A percentile compares a stretch with the other conserved stretches of the same genome.
These are phyloP conservation scores for Pythium apleroticum DNA, from an alignment of 352 stramenopile species.

Conservation along the genomic window DNA sequence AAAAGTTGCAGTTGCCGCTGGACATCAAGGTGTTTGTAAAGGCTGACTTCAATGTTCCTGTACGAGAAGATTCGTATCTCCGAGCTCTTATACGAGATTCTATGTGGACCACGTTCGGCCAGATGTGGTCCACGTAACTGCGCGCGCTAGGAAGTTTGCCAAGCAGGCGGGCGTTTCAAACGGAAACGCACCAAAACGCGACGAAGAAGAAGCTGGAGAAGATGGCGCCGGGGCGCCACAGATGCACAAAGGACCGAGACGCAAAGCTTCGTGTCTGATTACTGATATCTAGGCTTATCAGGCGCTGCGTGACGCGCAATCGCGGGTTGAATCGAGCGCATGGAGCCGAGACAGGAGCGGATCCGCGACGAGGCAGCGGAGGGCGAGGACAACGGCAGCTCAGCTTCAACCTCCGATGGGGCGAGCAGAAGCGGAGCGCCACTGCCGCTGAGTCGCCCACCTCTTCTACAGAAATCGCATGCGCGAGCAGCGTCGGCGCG, in stretches of 20 bases:
- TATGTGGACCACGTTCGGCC: background rate
- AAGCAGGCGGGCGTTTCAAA: slow-evolving; percentile 5
- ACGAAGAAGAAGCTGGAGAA: background rate
- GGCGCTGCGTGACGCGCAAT: background rate
- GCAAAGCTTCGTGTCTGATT: background rate
- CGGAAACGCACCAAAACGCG: background rate
- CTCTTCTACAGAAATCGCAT: slow-evolving; percentile 6
- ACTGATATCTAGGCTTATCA: background rate
- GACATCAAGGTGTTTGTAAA: background rate
- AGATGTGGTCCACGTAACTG: slow-evolving; percentile 1
- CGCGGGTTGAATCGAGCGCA: background rate
- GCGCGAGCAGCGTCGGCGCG: slow-evolving; percentile 12
- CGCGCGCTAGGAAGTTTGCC: slow-evolving; percentile 2
- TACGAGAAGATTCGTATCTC: slow-evolving; percentile 12
- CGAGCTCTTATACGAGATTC: slow-evolving; percentile 6
- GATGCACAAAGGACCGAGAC: too few species aligned
- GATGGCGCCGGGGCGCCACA: background rate
- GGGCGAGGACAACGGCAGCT: background rate
- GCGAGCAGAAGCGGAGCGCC: background rate
- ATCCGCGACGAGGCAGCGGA: background rate
- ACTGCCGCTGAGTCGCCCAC: background rate
- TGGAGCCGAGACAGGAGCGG: background rate
- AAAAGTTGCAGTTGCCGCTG: slow-evolving; percentile 25
- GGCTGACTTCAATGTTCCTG: slow-evolving; percentile 29
- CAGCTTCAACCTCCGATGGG: background rate